phyloP scores from a whole-genome alignment of 257 asterid genomes.

The Marsdenia floribunda region DNA sequence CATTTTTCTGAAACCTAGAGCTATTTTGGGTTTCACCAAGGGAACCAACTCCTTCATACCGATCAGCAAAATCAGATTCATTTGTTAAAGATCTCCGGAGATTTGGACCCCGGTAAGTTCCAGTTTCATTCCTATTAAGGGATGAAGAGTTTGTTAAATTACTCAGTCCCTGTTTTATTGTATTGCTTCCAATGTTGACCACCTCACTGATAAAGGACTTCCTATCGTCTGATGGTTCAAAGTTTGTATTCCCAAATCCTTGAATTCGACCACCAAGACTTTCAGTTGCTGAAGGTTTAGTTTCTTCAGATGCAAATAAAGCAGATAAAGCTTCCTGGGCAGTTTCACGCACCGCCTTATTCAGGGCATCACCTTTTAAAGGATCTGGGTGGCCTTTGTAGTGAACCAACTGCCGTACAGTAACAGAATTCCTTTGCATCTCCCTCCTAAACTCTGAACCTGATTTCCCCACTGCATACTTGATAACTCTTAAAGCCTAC shows the following conservation, averaged over 20 bases:
- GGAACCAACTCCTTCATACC: slow-evolving; percentile 50
- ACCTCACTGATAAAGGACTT: slow-evolving; percentile 86
- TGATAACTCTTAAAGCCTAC: slow-evolving; percentile 85
- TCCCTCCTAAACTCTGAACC: slow-evolving; percentile 94
- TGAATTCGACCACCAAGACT: slow-evolving; percentile 85
- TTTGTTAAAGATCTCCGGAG: slow-evolving; percentile 79
- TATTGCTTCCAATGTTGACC: slow-evolving; percentile 88
- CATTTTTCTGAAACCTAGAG: slow-evolving; percentile 51
- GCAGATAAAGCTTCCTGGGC: slow-evolving; percentile 94
- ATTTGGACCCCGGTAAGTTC: slow-evolving; percentile 80
- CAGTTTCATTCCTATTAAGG: slow-evolving; percentile 58
- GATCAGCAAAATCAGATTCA: slow-evolving; percentile 55
- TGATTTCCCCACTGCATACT: slow-evolving; percentile 90
- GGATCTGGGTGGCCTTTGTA: slow-evolving; percentile 94
- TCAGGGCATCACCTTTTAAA: slow-evolving; percentile 85
- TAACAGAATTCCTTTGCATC: slow-evolving; percentile 93
- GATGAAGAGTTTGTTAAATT: slow-evolving; percentile 78
- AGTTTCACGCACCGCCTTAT: slow-evolving; percentile 94
- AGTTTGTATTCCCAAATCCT: slow-evolving; percentile 84
- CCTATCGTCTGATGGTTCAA: slow-evolving; percentile 74
- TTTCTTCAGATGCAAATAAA: slow-evolving; percentile 75
- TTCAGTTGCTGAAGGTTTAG: slow-evolving; percentile 57
- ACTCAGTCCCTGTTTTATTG: slow-evolving; percentile 82
- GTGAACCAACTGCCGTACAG: slow-evolving; percentile 87
- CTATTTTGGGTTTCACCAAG: slow-evolving; percentile 38